Base-by-base conservation (phyloP, 140 eudicot species). In the Flaveria floridana region DNA sequence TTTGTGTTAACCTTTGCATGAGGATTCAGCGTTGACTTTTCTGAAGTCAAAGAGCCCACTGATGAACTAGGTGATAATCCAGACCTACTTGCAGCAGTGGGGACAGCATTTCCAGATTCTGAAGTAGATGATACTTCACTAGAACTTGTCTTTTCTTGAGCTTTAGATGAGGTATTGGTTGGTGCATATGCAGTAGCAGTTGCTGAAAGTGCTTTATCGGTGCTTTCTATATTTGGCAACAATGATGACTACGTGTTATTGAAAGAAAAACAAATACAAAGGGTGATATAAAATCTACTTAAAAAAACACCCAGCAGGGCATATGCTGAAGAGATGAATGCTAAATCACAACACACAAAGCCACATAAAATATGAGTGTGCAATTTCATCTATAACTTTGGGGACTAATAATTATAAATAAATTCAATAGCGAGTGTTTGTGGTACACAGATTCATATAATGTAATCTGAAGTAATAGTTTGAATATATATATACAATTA, bases 41-140 rank as follows among this genome's bases (percentile, higher is more conserved):
- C 99, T 34, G 99, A 91, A 28, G 96, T 48, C 76, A 87, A 76
- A 47, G 99, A 94, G 81, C 89, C 90, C 68, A 87, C 72, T 11
- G 99, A 94, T 76, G 97, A 94, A 79, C 86, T 87, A 64, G 90
- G 93, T 77, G 97, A 90, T 68, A 94, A 80, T 62, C 85, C 87
- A 65, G 84, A 82, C 48, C 68, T 87, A 68, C 81, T 77, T 56
- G 95, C 78, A 68, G 88, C 66, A 52, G 77, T 16, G 7, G 88
- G 76, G 72, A 85, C 75, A 72, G 85, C 84, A 81, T 78, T 86
- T 83, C 93, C 96, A 80, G 83, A 76, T 55, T 88, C 96, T 65
- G 96, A 94, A 68, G 87, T 82, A 58, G 96, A 85, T 39, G 96
- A 76, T 70, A 63, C 87, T 70, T 62, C 83, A 50, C 78, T 53